Evolutionary conservation across 139 green algal genomes (phyloP), one percentile per base, ranked within the genome.

Genomic region (Trebouxia sp.): DNA sequence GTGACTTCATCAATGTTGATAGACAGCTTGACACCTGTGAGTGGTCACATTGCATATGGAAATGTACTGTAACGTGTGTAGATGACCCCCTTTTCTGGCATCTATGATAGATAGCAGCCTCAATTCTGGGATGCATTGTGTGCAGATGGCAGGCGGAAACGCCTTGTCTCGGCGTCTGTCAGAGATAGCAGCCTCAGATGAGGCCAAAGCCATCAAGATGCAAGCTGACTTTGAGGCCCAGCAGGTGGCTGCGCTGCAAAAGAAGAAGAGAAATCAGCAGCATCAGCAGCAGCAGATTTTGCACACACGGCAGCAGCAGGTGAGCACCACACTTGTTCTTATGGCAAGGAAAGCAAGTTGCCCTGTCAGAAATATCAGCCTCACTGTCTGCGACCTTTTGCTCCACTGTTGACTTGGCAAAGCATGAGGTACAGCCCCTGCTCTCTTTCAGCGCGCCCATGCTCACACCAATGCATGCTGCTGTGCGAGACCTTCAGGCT

Each of bases 181-280:
- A 6, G 67, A 50, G 7, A 35, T 41, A 72, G 62, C 67, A 39
- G 67, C 67, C 41, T 28, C 11, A 39, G 69, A 41, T 38, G 69
- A 77, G 41, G 41, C n/a, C 9, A 55, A 77, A n/a, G 69, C 69
- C n/a, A 24, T 24, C 69, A 53, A 26, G n/a, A n/a, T 77, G 41
- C 69, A 77, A 26, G 69, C 69, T 15, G 22, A 77, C 39, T 53
- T 56, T 7, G 24, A 77, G 11, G 69, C 69, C 22, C 26, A 77
- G 26, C 69, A 77, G 69, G 69, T 39, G 15, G 69, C 69, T 53
- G 43, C 43, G 28, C 39, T 77, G n/a, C 26, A 37, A 12, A 77
- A 77, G 39, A 51, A 53, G 69, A 51, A 9, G 69, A 51, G 41
- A 35, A 41, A 77, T 24, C 24, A 22, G 5, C 69, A 77, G 69